Base-by-base conservation (phyloP, 108 stramenopile genomes). In the Cyclotella cryptica region DNA sequence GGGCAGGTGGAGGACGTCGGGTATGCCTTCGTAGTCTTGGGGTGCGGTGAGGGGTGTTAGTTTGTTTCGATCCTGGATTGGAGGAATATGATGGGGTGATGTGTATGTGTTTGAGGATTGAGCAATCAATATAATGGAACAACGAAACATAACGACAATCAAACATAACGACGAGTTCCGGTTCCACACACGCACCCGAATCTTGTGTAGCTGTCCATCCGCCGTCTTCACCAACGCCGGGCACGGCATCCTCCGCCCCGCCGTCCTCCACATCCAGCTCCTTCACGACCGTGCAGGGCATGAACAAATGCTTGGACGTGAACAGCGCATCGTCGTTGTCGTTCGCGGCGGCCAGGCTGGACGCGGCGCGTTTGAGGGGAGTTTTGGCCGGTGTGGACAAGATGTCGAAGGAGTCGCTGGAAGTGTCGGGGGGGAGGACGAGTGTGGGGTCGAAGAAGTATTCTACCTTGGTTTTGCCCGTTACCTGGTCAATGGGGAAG, bases 381-480 rank as follows among this genome's bases (percentile, higher is more conserved):
- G 30, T 29, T 47, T 71, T 84, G 27, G 41, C 62, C 12, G 70
- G 53, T 15, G 76, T 13, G 74, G 30, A 41, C 71, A 35, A 35
- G 4, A 35, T 5, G 2, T 35, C 35, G 6, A 35, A 35, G 35
- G 35, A 2, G 6, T 35, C 35, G 35, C 35, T 35, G 4, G 35
- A 64, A 40, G n/a, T 75, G 17, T 83, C 69, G 15, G 67, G 67
- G 26, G 67, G 63, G 21, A 95, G 64, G 54, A 88, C 66, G 0
- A 91, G 83, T 10, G 84, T 67, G 11, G 94, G 94, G 77, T 95
- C 92, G 70, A 95, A 90, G 69, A 89, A 95, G 61, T 95, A 95
- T 75, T 95, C 92, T 17, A 92, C 87, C 40, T 85, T 90, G 62
- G 88, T 80, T 71, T 95, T 95, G 29, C 94, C 94, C 45, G 94